A percentile compares a stretch with the other conserved stretches of the same genome.
Conservation (phyloP, 2,329 filamentous ascomycete genomes). For the Penicillium sp. region DNA sequence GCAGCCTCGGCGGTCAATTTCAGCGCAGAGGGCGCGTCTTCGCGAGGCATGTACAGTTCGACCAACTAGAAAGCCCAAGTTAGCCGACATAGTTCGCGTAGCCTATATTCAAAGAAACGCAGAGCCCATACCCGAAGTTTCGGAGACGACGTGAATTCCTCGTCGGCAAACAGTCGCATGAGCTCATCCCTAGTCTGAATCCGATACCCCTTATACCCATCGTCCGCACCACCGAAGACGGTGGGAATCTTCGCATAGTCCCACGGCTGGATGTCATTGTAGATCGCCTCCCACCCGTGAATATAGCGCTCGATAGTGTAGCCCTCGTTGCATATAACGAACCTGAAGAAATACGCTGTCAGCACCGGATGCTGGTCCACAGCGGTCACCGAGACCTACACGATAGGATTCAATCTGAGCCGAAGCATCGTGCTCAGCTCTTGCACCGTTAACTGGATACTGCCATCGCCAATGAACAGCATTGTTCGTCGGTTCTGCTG, state of each 20-base stretch:
- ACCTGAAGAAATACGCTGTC: too few relatives aligned
- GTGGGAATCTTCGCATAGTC: constrained; percentile 65
- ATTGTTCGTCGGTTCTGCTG: constrained; percentile 55
- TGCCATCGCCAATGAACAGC: constrained; percentile 80
- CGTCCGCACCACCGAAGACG: constrained; percentile 63
- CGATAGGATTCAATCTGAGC: constrained; percentile 68
- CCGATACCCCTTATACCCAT: constrained; percentile 58
- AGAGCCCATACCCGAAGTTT: constrained; percentile 40
- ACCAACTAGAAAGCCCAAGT: constrained; percentile 65
- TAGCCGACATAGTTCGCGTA: constrained; percentile 17
- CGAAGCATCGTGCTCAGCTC: constrained; percentile 79
- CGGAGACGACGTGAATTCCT: constrained; percentile 58
- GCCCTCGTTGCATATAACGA: constrained; percentile 77
- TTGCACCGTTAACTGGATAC: constrained; percentile 78
- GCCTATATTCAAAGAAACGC: constrained; percentile 4
- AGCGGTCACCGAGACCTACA: constrained; percentile 34
- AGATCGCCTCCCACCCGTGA: constrained; percentile 69
- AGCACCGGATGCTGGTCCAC: neutral
- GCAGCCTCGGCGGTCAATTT: constrained; percentile 68
- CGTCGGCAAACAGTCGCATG: constrained; percentile 61
- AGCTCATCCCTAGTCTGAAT: constrained; percentile 69
- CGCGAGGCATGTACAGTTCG: constrained; percentile 74
- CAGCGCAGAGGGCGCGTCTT: constrained; percentile 71
- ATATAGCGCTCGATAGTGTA: constrained; percentile 74
- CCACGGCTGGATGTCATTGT: constrained; percentile 64